Evolutionary conservation across 78 protist species (phyloP), one percentile per base, ranked within the genome.

Genomic region (Chrysochromulina tobinii): DNA sequence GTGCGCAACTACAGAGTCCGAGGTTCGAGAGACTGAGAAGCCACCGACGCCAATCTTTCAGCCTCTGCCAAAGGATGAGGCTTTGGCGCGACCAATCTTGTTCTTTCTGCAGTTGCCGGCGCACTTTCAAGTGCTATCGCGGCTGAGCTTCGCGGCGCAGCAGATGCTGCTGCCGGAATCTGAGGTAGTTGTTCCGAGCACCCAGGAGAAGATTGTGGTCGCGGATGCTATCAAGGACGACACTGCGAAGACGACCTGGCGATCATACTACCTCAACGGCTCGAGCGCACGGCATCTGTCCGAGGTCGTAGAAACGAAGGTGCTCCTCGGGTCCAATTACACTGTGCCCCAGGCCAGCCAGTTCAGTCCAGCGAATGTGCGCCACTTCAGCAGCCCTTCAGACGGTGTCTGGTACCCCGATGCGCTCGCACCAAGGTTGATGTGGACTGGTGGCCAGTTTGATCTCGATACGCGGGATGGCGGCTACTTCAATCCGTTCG

Each of bases 401-500:
- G 86, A 79, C 61, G 86, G 86, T 48, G n/a, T 79, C 21, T 79
- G 86, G 86, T 23, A 79, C n/a, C 61, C 61, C 25, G 59, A 50
- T 5, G 3, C 21, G 15, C 61, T 79, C 66, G 61, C 61, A 5
- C 57, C 86, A 53, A 21, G 15, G 61, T 1, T 79, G 48, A 2
- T 54, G 15, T 79, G 86, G 86, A 6, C 15, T 7, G 86, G 86
- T 2, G 86, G 86, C 50, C 1, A 7, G 64, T 20, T 14, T 6
- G 61, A 12, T 1, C 61, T 48, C 23, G 1, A 11, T 23, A 23
- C 0, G 59, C 3, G 12, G 61, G 8, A 51, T 38, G 48, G 79
- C 79, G 38, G 38, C 38, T n/a, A 27, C 51, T 67, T 66, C 90
- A 86, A 86, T 11, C 90, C 90, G 14, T 86, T 86, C 27, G 54